phyloP scores from a whole-genome alignment of 768 basidiomycete genomes.

The Suillus weaverae region DNA sequence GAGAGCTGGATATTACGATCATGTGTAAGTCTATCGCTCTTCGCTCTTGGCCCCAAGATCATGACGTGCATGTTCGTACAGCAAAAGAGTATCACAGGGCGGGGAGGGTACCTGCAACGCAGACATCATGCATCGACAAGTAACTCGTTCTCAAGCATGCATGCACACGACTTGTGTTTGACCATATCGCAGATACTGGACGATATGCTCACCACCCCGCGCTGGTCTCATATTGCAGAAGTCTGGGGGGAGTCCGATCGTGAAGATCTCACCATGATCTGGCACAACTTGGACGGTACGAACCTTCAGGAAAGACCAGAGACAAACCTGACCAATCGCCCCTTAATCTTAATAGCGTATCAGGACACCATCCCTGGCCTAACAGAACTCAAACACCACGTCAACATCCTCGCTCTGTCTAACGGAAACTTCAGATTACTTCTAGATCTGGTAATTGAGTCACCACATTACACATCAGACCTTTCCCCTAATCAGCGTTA shows the following conservation, averaged over 20 bases:
- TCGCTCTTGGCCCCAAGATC: background rate
- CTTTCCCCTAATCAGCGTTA: background rate
- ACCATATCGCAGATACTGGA: conserved; percentile 51
- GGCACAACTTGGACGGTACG: conserved; percentile 62
- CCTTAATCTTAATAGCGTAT: conserved; percentile 44
- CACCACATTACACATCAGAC: background rate
- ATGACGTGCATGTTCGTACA: conserved; percentile 28
- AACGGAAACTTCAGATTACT: conserved; percentile 66
- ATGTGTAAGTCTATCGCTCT: conserved; percentile 20
- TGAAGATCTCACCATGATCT: conserved; percentile 45
- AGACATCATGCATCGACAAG: conserved; percentile 59
- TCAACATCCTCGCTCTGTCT: conserved; percentile 54
- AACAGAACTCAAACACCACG: conserved; percentile 48
- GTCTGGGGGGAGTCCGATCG: conserved; percentile 47
- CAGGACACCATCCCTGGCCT: conserved; percentile 53
- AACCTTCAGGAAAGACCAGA: background rate
- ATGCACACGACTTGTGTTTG: background rate
- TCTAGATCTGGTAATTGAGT: conserved; percentile 52
- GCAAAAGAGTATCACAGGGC: conserved; percentile 44
- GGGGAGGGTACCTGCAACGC: conserved; percentile 50
- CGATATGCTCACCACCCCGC: conserved; percentile 44
- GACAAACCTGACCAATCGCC: background rate
- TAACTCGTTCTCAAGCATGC: conserved; percentile 13
- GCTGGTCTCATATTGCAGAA: conserved; percentile 51
- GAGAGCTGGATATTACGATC: conserved; percentile 47